Evolutionary conservation across 2,329 filamentous ascomycete species (phyloP).

Genomic region (Aureobasidium pullulans): DNA sequence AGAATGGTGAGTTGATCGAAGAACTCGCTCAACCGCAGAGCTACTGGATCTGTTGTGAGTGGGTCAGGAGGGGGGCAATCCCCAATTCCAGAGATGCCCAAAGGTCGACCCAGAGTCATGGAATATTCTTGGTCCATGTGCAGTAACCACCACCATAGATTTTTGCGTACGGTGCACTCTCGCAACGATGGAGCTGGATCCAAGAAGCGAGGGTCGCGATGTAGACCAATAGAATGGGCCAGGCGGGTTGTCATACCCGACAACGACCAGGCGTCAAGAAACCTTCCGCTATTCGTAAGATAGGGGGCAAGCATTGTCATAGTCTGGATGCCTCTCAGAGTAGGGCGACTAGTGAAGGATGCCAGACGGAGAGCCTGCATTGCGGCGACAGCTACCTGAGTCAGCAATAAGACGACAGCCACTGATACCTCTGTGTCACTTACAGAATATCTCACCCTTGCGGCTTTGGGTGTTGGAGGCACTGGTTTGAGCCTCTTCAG

Average conservation of each 20-base stretch:
- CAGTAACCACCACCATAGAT: slow-evolving; percentile 47
- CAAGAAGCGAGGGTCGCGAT: slow-evolving; percentile 41
- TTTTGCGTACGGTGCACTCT: slow-evolving; percentile 36
- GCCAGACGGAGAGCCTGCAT: slow-evolving; percentile 44
- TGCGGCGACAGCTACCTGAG: slow-evolving; percentile 36
- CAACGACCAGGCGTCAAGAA: slow-evolving; percentile 44
- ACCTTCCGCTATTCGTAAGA: slow-evolving; percentile 42
- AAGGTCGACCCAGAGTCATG: slow-evolving; percentile 41
- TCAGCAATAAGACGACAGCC: background rate
- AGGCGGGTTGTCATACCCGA: slow-evolving; percentile 43
- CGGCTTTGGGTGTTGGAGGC: background rate
- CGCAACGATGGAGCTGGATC: slow-evolving; percentile 35
- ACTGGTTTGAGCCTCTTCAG: slow-evolving; percentile 30
- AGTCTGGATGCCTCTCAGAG: slow-evolving; percentile 38
- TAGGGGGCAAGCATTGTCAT: slow-evolving; percentile 44
- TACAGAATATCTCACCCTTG: slow-evolving; percentile 37
- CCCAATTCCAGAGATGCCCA: slow-evolving; percentile 43
- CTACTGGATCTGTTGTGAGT: slow-evolving; percentile 36
- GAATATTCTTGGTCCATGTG: slow-evolving; percentile 46
- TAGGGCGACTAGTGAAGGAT: slow-evolving; percentile 43
- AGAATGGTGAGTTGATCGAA: slow-evolving; percentile 41
- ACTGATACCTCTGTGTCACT: slow-evolving; percentile 20
- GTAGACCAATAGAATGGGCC: slow-evolving; percentile 43
- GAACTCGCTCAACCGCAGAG: slow-evolving; percentile 39
- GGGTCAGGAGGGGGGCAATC: slow-evolving; percentile 41